phyloP scores from a whole-genome alignment of 2,329 filamentous ascomycete genomes.

The Acephala macrosclerotiorum region DNA sequence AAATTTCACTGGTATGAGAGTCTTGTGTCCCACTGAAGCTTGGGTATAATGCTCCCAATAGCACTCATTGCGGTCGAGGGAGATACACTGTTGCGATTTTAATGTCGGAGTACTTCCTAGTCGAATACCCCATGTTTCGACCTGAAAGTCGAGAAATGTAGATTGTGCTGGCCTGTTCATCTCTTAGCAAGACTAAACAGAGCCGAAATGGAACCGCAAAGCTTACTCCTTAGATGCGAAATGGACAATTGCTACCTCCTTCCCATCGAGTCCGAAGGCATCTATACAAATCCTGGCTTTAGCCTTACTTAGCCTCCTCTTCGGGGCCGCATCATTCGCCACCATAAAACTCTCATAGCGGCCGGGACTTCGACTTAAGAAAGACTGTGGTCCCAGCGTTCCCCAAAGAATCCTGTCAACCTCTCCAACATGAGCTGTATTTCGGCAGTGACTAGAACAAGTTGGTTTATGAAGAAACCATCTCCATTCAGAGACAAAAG shows the following conservation, averaged over 20 bases:
- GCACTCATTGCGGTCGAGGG: background rate
- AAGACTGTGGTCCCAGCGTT: background rate
- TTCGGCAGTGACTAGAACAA: background rate
- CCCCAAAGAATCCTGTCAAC: background rate
- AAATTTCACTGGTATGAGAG: background rate
- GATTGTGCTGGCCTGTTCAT: background rate
- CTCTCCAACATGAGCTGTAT: background rate
- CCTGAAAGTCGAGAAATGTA: background rate
- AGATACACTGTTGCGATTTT: background rate
- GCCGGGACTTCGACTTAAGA: background rate
- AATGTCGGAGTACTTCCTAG: background rate
- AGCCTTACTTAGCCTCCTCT: background rate
- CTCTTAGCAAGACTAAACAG: background rate
- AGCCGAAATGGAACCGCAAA: background rate
- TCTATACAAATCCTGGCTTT: background rate
- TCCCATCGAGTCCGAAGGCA: background rate
- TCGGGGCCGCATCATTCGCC: background rate
- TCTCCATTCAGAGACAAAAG: conserved; percentile 1
- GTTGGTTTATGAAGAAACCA: conserved; percentile 1
- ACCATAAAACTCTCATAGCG: background rate
- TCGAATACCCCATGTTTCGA: background rate
- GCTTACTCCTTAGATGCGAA: background rate
- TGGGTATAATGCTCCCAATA: background rate
- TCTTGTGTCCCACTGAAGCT: background rate
- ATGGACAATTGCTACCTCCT: background rate